phyloP scores from a whole-genome alignment of 2,329 filamentous ascomycete species.

The Akanthomyces dipterigenus region DNA sequence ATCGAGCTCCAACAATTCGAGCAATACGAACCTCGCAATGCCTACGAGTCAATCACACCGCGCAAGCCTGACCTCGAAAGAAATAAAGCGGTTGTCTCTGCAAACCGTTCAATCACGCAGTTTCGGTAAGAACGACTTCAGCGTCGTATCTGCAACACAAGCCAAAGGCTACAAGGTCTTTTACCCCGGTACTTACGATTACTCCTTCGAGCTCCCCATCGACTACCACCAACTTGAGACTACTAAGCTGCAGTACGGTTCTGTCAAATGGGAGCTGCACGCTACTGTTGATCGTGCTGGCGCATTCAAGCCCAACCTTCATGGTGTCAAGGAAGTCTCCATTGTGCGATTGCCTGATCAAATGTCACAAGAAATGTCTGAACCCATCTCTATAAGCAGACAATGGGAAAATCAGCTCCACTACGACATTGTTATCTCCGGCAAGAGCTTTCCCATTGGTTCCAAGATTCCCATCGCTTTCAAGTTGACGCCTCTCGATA shows the following conservation, averaged over 20 bases:
- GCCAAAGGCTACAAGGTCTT: constrained; percentile 81
- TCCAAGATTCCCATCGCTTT: constrained; percentile 87
- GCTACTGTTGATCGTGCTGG: constrained; percentile 79
- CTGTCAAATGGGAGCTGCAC: constrained; percentile 82
- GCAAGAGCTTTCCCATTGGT: constrained; percentile 88
- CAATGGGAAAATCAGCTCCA: constrained; percentile 94
- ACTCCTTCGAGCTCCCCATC: constrained; percentile 78
- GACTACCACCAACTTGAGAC: constrained; percentile 86
- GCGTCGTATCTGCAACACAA: constrained; percentile 51
- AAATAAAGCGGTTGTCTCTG: constrained; percentile 64
- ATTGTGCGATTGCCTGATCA: constrained; percentile 83
- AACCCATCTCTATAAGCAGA: constrained; percentile 87
- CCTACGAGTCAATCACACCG: constrained; percentile 19
- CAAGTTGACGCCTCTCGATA: constrained; percentile 85
- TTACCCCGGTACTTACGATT: constrained; percentile 61
- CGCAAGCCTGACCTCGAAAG: constrained; percentile 33
- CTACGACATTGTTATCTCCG: constrained; percentile 93
- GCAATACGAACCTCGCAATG: constrained; percentile 25
- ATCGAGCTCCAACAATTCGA: constrained; percentile 28
- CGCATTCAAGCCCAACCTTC: constrained; percentile 81
- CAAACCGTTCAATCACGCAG: constrained; percentile 78
- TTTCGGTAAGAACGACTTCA: constrained; percentile 71
- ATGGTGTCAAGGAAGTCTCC: constrained; percentile 73
- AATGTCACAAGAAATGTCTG: constrained; percentile 80
- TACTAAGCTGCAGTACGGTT: constrained; percentile 78